Evolutionary conservation across 306 rosid species (phyloP), one percentile per base, ranked within the genome.

Genomic region (Glycine latifolia): DNA sequence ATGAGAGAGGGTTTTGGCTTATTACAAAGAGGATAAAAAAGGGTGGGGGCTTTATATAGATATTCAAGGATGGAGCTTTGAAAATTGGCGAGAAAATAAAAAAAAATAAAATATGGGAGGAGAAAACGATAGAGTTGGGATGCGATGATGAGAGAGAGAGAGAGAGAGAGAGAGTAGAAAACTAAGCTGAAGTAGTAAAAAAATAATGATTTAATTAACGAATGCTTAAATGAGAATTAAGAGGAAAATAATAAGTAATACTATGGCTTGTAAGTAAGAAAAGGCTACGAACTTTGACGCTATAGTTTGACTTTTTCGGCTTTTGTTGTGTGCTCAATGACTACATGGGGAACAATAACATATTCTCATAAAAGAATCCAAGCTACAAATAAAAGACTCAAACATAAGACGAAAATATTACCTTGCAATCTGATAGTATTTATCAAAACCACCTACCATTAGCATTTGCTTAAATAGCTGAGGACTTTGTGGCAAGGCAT

Each of bases 401-500:
- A 68, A 61, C 71, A 81, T 52, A 49, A 76, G 35, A 58, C 12
- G 31, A 78, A 84, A 73, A 39, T 15, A 26, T 68, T 77, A 93
- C 99, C 97, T 90, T 77, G 98, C 99, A 86, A 95, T 70, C 85
- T 93, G 99, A 81, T 95, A 95, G 77, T 95, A 95, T 86, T 87
- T 93, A 76, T 93, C 98, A 85, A 91, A 95, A 79, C 99, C 98
- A 81, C 97, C 89, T 16, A 95, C 98, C 99, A 91, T 93, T 79
- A 95, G 87, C 99, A 93, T 93, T 89, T 95, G 99, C 87, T 95
- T 95, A 87, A 93, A 95, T 71, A 95, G 89, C 87, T 91, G 98
- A 0, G 99, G 99, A 85, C 99, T 95, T 91, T 95, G 99, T 61
- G 97, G 99, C 90, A 95, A 88, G 56, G 98, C 98, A 80, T 91